Evolutionary conservation across 2,329 filamentous ascomycete species (phyloP), one percentile per base, ranked within the genome.

Genomic region (Paecilomyces formosus): DNA sequence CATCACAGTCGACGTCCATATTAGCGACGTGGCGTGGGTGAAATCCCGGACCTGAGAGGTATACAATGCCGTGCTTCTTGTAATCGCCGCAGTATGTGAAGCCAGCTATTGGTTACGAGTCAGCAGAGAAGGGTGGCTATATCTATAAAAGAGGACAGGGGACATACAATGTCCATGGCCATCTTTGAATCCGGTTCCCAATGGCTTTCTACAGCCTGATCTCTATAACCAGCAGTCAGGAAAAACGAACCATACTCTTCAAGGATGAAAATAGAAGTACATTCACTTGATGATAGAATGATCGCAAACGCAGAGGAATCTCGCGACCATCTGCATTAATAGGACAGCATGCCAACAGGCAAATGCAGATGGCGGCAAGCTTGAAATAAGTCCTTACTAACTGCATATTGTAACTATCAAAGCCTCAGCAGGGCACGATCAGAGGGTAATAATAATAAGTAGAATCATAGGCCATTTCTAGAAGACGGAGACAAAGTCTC

Each of bases 1-100:
- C 83, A 62, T 85, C 82, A 64, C 83, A 85, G 70, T 84, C 82
- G 57, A 85, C 75, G 63, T 85, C 82, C 79, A 85, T 83, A 22
- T 56, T 26, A 15, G 30, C 52, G 45, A 35, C 22, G 26, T 8
- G 21, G 4, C 4, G 50, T 3, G 18, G 15, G 11, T 50, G 15
- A 22, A 11, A n/a, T 24, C 21, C 15, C 3, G 3, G 50, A 13
- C 50, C 50, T 8, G 50, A 24, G 21, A 52, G 21, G 11, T 52
- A 52, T 24, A 52, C 24, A 22, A 56, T 28, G 55, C 55, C 55
- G 35, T 30, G 13, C 3, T 49, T 49, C 39, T 7, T 56, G 45
- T 51, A 30, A 5, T 52, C 5, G 21, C 53, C 31, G 31, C 53
- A 54, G 31, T 54, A 54, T 24, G 28, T 28, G 12, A 28, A 54